These are phyloP conservation scores for Terana coerulea DNA, from an alignment of 768 basidiomycete species.

Conservation along the genomic window DNA sequence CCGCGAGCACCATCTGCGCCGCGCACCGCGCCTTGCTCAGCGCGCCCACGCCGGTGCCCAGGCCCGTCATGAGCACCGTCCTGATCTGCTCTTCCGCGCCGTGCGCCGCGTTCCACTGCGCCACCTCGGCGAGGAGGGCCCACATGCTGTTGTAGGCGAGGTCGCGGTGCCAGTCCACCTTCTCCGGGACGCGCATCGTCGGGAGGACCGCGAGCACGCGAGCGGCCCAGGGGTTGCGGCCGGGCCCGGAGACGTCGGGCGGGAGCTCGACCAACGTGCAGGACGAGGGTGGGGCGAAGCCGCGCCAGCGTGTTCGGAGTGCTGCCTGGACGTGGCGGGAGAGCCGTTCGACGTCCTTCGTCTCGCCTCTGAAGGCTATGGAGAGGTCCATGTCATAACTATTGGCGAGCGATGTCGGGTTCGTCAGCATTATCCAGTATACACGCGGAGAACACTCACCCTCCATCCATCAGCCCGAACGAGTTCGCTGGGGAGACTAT, in stretches of 20 bases:
- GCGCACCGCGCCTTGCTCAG: constrained; percentile 12
- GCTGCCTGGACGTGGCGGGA: constrained; percentile 15
- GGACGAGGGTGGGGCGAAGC: constrained; percentile 15
- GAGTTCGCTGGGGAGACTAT: constrained; percentile 20
- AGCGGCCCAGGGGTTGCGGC: constrained; percentile 12
- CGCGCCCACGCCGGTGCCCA: constrained; percentile 12
- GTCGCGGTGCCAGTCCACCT: constrained; percentile 16
- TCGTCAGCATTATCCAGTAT: neutral
- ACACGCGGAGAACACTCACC: constrained; percentile 5
- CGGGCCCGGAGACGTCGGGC: constrained; percentile 9
- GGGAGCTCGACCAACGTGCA: constrained; percentile 18
- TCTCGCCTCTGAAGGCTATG: constrained; percentile 10
- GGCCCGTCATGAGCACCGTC: constrained; percentile 17
- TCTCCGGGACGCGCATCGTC: constrained; percentile 20
- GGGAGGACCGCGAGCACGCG: constrained; percentile 17
- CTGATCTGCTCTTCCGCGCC: constrained; percentile 10
- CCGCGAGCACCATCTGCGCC: constrained; percentile 18
- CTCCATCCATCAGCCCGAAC: constrained; percentile 22
- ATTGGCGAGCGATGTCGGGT: too few relatives aligned
- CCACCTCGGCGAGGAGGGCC: constrained; percentile 15
- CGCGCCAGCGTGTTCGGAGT: constrained; percentile 10
- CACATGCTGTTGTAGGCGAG: constrained; percentile 20
- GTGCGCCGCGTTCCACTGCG: constrained; percentile 12
- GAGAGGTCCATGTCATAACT: constrained; percentile 20
- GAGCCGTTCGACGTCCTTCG: constrained; percentile 14